phyloP scores from a whole-genome alignment of 371 early-diverging fungal species.

The Lichtheimia corymbifera region DNA sequence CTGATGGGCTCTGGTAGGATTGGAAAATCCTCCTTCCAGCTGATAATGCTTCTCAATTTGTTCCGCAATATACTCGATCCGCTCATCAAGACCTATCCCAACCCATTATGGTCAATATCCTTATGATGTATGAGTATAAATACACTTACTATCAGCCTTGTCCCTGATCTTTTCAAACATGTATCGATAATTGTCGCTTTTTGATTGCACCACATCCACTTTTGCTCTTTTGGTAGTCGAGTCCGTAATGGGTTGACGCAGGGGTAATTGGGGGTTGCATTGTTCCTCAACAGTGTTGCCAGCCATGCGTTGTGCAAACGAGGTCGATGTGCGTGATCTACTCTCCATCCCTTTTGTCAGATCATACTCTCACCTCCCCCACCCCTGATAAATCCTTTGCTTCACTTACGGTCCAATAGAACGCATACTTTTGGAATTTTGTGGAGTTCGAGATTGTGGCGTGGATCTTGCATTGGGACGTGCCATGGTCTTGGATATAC shows the following conservation, averaged over 20 bases:
- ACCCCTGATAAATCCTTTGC: too few relatives aligned
- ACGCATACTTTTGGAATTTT: too few relatives aligned
- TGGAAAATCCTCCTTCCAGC: slow-evolving; percentile 48
- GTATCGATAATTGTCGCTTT: slow-evolving; percentile 63
- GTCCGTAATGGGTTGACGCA: slow-evolving; percentile 3
- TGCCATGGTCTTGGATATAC: too few relatives aligned
- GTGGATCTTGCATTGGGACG: too few relatives aligned
- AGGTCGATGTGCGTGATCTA: slow-evolving; percentile 16
- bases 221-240: slow-evolving; percentile 5
- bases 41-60: slow-evolving; percentile 49
- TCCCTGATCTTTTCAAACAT: slow-evolving; percentile 86
- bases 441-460: too few relatives aligned
- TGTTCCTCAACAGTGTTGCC: slow-evolving; percentile 32
- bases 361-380: too few relatives aligned
- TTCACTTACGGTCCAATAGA: too few relatives aligned
- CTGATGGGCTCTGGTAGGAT: slow-evolving; percentile 66
- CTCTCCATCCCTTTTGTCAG: neutral
- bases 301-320: slow-evolving; percentile 25
- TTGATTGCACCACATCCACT: slow-evolving; percentile 1
- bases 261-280: slow-evolving; percentile 29
- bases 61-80: slow-evolving; percentile 70
- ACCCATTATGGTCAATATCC: neutral
- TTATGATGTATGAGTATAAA: neutral
- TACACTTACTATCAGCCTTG: slow-evolving; percentile 60
- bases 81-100: slow-evolving; percentile 56